These are phyloP conservation scores for Bocquillonia castaneifolia DNA, from an alignment of 441 rosid genomes.

Conservation along the genomic window DNA sequence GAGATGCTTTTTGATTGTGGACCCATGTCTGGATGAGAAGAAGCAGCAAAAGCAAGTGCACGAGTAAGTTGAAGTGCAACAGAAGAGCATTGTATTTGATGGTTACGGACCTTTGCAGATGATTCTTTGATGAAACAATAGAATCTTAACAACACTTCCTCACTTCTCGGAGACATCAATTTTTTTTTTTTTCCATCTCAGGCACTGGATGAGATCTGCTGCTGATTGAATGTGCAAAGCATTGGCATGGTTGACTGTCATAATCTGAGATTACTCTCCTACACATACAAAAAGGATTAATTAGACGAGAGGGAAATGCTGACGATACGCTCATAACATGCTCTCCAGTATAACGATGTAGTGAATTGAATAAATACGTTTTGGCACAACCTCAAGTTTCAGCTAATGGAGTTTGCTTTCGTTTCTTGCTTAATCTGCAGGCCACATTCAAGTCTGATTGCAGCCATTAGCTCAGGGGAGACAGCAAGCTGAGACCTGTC, in stretches of 20 bases:
- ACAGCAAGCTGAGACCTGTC: conserved; percentile 33
- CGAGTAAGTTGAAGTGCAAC: background rate
- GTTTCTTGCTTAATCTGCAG: conserved; percentile 28
- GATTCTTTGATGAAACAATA: no score
- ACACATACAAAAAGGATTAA: background rate
- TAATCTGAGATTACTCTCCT: background rate
- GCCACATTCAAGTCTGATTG: conserved; percentile 83
- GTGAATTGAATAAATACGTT: background rate
- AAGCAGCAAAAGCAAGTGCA: background rate
- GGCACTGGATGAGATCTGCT: no score
- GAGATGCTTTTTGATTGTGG: no score
- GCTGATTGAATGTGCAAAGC: background rate
- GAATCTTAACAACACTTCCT: background rate
- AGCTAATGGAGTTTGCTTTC: conserved; percentile 9
- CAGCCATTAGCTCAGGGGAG: conserved; percentile 72
- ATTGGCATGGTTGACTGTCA: background rate
- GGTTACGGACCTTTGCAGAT: no score
- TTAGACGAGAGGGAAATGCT: background rate
- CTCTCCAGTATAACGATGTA: background rate
- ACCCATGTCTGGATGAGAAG: background rate
- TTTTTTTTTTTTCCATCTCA: background rate
- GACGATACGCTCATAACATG: background rate
- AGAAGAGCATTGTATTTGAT: background rate
- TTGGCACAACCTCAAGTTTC: conserved; percentile 14
- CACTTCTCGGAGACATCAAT: background rate